Evolutionary conservation across 306 rosid genomes (phyloP), one percentile per base, ranked within the genome.

Genomic region (Cyamopsis tetragonoloba): DNA sequence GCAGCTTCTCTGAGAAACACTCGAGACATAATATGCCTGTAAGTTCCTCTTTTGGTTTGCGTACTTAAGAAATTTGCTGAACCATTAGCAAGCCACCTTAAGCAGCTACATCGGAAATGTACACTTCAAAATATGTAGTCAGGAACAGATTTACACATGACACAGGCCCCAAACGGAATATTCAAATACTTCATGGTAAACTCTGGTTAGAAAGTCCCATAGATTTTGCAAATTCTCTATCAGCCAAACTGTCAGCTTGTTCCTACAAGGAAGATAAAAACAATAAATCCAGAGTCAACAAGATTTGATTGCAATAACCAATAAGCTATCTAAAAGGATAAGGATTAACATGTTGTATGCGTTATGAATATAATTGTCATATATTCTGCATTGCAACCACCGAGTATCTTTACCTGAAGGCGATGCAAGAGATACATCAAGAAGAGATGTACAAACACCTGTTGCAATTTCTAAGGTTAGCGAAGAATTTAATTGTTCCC

Each of bases 371-470:
- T 15, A 68, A 24, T 41, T 48, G 66, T 39, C 27, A 23, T 24
- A 35, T 58, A 44, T 14, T 30, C 28, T 6, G 13, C 43, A 19
- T 27, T 30, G 3, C 35, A 62, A 44, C 31, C 28, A 22, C 41
- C 1, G 19, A 38, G 43, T 13, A 65, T 66, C 10, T 58, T 43
- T 85, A 93, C 99, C 99, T 93, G 99, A 71, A 93, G 92, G 64
- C 93, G 85, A 65, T 93, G 99, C 84, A 93, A 66, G 79, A 93
- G 84, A 86, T 81, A 84, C 99, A 93, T 93, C 89, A 93, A 79
- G 88, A 88, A 93, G 75, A 93, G 90, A 70, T 93, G 99, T 51
- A 93, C 97, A 82, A 93, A 93, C 31, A 93, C 96, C 99, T 93
- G 92, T 20, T 47, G 58, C 37, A 73, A 77, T 66, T 73, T 77